Evolutionary conservation across 805 yeast species (phyloP), one percentile per base, ranked within the genome.

Genomic region (Teunomyces panamensis): DNA sequence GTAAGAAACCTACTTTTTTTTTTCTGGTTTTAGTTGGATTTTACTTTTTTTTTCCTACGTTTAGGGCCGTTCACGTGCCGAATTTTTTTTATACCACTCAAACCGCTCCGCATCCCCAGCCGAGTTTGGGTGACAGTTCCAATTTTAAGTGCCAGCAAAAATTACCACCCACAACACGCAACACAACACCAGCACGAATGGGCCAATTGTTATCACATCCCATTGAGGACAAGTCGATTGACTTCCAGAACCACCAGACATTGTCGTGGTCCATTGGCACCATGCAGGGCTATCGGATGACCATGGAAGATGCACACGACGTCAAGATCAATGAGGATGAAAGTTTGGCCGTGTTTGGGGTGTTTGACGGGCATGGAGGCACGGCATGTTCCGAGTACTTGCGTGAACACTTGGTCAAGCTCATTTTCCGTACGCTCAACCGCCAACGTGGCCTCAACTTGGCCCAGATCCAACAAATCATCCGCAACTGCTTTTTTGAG

Each of bases 291-390:
- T 85, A 84, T 63, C 65, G 92, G 45, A 67, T 81, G 56, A 75
- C 85, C 5, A 87, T 86, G 81, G 92, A 86, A 58, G 92, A 86
- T 65, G 87, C 89, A 3, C 86, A 83, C 62, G 74, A 80, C 50
- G 78, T 81, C 16, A 58, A 74, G 35, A 69, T 78, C 41, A 76
- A 71, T 49, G 76, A 73, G 43, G 72, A 69, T 49, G 73, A 69
- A 29, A 41, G 66, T 9, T 52, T 69, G 27, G 69, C 79, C 9
- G 74, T 86, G 2, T 85, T 83, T 62, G 89, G 85, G 0, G 86
- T 87, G 1, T 87, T 84, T 64, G 95, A 87, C 64, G 95, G 95
- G 2, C 95, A 87, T 62, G 95, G 95, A 2, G 91, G 92, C 11
- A 71, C 77, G 5, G 75, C 77, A 24, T 75, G 86, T 17, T 82